Percentiles rank a stretch among this genome's conserved stretches.
Evolutionary conservation across 495 filamentous ascomycete genomes (phyloP).

Genomic region (Hyaloscypha finlandica): DNA sequence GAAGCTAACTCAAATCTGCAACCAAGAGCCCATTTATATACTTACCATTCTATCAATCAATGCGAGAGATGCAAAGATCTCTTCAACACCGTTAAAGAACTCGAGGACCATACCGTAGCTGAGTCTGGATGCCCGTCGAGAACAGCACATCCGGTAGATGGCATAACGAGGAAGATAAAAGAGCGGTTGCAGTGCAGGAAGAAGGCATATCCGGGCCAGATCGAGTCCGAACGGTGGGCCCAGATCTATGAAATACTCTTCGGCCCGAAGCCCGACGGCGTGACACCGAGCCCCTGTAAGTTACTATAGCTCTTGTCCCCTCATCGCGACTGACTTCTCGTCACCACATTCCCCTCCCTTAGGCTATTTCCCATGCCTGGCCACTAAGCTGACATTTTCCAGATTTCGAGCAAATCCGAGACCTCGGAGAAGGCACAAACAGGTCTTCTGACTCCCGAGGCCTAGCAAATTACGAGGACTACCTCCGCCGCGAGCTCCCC

Average conservation of each 20-base stretch:
- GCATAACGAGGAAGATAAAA: conserved; percentile 18
- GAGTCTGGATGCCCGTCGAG: conserved; percentile 7
- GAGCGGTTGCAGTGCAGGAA: conserved; percentile 19
- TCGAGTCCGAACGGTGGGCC: conserved; percentile 21
- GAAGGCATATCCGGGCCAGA: conserved; percentile 19
- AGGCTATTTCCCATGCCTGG: not conserved
- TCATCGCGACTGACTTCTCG: not conserved
- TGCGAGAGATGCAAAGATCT: conserved; percentile 24
- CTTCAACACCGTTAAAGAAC: conserved; percentile 13
- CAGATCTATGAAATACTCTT: conserved; percentile 25
- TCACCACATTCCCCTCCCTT: not conserved
- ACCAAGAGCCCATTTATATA: conserved; percentile 25
- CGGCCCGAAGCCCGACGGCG: conserved; percentile 2
- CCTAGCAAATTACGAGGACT: conserved; percentile 17
- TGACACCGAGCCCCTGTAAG: conserved; percentile 22
- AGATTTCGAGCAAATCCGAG: conserved; percentile 28
- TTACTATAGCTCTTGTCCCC: not conserved
- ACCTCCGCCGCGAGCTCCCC: conserved; percentile 18
- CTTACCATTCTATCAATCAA: conserved; percentile 22
- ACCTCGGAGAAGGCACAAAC: not conserved
- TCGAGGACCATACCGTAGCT: conserved; percentile 13
- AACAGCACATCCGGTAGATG: conserved; percentile 8
- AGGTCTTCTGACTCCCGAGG: conserved; percentile 8
- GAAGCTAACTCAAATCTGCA: not conserved
- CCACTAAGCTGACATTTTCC: not conserved